phyloP scores from a whole-genome alignment of 2,329 filamentous ascomycete genomes.

The Pseudofabraea citricarpa region DNA sequence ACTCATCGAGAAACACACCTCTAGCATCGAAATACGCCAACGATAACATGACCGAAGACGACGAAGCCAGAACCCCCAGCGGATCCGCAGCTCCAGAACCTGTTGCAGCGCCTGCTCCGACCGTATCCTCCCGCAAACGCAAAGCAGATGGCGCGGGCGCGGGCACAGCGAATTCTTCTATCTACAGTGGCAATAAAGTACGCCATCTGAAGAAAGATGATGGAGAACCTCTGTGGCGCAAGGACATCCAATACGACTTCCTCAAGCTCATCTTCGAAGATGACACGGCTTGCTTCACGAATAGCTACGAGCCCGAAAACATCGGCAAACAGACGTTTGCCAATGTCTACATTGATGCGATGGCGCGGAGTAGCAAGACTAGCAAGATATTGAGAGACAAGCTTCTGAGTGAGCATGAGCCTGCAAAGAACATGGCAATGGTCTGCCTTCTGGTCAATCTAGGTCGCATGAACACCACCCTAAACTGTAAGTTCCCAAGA shows the following conservation, averaged over 20 bases:
- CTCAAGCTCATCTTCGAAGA: conserved; percentile 76
- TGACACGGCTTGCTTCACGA: conserved; percentile 74
- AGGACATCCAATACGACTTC: conserved; percentile 87
- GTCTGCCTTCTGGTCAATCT: conserved; percentile 96
- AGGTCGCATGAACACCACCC: conserved; percentile 95
- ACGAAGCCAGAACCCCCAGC: conserved; percentile 22
- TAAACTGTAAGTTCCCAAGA: conserved; percentile 71
- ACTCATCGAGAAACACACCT: conserved; percentile 20
- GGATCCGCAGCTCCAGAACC: conserved; percentile 8
- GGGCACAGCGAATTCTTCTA: conserved; percentile 16
- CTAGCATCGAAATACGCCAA: conserved; percentile 10
- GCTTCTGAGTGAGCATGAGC: conserved; percentile 83
- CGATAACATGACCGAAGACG: conserved; percentile 26
- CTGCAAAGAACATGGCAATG: conserved; percentile 98
- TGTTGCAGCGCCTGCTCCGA: conserved; percentile 6
- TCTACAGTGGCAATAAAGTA: conserved; percentile 53
- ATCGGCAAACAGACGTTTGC: conserved; percentile 74
- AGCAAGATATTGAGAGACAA: conserved; percentile 98
- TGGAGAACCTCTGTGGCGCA: conserved; percentile 79
- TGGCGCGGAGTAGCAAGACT: conserved; percentile 97
- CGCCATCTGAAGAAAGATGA: conserved; percentile 85
- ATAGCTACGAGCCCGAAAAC: conserved; percentile 67
- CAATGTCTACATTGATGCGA: conserved; percentile 96
- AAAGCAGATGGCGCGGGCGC: conserved; percentile 15
- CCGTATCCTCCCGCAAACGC: conserved; percentile 9